Percentiles rank a stretch among this genome's conserved stretches.
Conservation (phyloP, 2,329 filamentous ascomycete species). For the Pseudopithomyces maydicus region DNA sequence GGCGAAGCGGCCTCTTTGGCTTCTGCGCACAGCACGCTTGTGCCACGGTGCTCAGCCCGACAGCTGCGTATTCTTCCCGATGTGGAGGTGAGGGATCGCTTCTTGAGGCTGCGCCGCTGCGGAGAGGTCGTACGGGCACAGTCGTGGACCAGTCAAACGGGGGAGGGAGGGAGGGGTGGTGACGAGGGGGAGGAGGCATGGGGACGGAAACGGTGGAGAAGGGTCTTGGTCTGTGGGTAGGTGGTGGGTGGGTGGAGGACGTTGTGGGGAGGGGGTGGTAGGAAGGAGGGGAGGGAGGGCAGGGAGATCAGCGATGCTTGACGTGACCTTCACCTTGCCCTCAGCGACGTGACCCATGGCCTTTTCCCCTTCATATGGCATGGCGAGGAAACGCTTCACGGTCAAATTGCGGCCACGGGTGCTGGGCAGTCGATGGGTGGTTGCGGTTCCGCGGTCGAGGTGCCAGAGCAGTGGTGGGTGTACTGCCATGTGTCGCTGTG, state of each 20-base stretch:
- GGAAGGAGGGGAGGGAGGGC: not conserved
- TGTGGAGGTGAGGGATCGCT: conserved; percentile 19
- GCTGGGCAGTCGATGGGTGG: not conserved
- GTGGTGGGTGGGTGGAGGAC: conserved; percentile 1
- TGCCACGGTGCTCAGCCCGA: conserved; percentile 8
- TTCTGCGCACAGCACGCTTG: not conserved
- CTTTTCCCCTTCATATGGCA: not conserved
- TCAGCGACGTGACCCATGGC: not conserved
- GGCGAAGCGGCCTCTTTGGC: conserved; percentile 5
- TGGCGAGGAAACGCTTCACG: not conserved
- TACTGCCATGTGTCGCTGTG: conserved; percentile 8
- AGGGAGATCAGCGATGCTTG: too few relatives aligned
- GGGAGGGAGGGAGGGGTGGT: not conserved
- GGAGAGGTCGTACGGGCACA: conserved; percentile 8
- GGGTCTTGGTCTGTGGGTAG: conserved; percentile 1
- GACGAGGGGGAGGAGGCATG: not conserved
- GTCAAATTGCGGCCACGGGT: not conserved
- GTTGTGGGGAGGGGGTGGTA: not conserved
- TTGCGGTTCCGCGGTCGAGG: not conserved
- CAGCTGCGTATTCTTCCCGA: conserved; percentile 14
- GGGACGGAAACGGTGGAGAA: conserved; percentile 2
- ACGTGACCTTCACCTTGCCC: too few relatives aligned
- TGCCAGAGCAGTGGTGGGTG: not conserved
- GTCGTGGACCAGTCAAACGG: conserved; percentile 11
- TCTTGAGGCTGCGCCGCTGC: conserved; percentile 7